Evolutionary conservation across 139 green algal genomes (phyloP).

Genomic region (Chlamydomonas schloesseri): DNA sequence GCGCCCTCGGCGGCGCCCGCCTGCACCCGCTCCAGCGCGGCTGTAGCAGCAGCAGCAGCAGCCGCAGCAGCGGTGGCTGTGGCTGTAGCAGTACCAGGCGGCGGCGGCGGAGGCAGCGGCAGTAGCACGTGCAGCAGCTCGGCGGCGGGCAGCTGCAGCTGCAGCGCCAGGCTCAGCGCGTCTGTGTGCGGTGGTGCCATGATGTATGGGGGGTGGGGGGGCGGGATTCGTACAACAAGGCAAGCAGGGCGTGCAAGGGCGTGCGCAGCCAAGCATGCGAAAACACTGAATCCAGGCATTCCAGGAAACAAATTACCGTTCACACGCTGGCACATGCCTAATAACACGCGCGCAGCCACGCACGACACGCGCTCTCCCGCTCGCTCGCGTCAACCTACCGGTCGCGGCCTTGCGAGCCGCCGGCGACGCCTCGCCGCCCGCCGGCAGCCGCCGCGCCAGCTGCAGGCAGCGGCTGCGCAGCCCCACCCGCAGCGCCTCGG

Average conservation of each 20-base stretch:
- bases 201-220: no score
- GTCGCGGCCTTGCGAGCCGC: neutral
- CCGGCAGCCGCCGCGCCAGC: neutral
- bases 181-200: constrained; percentile 25
- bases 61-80: neutral
- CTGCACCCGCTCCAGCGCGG: neutral
- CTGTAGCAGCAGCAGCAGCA: neutral
- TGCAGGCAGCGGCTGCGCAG: constrained; percentile 13
- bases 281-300: no score
- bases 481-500: neutral
- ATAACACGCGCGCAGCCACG: no score
- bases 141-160: constrained; percentile 6
- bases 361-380: no score
- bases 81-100: neutral
- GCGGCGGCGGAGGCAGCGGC: neutral
- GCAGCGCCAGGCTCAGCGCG: constrained; percentile 32
- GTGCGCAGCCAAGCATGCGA: no score
- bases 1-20: neutral
- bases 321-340: no score
- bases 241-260: no score
- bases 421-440: constrained; percentile 7
- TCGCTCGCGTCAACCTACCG: no score
- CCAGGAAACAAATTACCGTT: no score
- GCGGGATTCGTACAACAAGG: neutral
- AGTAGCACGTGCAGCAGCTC: constrained; percentile 10